A percentile compares a stretch with the other conserved stretches of the same genome.
Conservation (phyloP, 305 asterid genomes). For the Plantago coronopus region DNA sequence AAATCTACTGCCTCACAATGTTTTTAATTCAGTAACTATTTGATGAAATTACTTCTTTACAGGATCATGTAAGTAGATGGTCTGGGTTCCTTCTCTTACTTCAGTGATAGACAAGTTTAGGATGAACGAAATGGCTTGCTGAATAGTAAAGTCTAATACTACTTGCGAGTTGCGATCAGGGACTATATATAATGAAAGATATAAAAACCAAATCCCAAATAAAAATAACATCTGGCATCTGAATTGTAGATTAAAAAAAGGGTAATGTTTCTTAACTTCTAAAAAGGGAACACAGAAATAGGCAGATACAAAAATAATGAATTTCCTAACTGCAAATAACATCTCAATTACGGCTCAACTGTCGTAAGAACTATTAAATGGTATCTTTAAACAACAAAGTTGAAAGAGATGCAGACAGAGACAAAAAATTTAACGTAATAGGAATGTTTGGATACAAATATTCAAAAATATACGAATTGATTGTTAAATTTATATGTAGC, state of each 20-base stretch:
- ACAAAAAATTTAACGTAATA: too few species aligned
- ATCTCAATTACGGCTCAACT: not conserved
- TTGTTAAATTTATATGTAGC: not conserved
- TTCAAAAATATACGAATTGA: conserved; percentile 17
- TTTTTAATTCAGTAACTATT: not conserved
- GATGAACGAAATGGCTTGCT: not conserved
- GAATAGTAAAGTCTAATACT: too few species aligned
- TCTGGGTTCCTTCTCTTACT: not conserved
- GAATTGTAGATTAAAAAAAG: too few species aligned
- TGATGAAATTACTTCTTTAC: too few species aligned
- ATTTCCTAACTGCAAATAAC: not conserved
- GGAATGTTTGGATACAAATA: conserved; percentile 15
- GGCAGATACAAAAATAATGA: not conserved
- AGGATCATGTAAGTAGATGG: not conserved
- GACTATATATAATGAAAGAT: not conserved
- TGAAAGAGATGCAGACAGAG: too few species aligned
- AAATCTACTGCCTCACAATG: not conserved
- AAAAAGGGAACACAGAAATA: not conserved
- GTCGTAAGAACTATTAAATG: too few species aligned
- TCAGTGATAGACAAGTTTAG: not conserved
- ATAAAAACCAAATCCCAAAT: too few species aligned
- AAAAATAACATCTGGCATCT: not conserved
- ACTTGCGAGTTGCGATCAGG: not conserved
- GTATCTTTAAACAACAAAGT: too few species aligned
- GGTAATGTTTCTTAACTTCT: not conserved